phyloP scores from a whole-genome alignment of 2,329 filamentous ascomycete species.

The Aspergillus bombycis region DNA sequence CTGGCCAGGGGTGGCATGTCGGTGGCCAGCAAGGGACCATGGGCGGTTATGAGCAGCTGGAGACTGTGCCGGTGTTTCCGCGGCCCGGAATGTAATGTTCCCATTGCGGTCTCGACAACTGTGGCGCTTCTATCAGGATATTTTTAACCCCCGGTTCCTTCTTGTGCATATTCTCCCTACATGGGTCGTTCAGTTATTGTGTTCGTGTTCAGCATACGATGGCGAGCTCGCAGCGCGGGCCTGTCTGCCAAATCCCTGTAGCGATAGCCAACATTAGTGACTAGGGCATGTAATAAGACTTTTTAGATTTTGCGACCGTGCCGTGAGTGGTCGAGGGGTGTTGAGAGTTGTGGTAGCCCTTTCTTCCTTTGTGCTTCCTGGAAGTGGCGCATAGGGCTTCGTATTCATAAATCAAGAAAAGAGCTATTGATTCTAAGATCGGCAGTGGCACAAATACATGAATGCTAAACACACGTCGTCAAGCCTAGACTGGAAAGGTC shows the following conservation, averaged over 20 bases:
- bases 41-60: conserved; percentile 72
- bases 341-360: background rate
- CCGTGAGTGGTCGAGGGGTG: background rate
- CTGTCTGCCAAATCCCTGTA: conserved; percentile 15
- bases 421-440: no score
- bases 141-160: background rate
- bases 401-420: background rate
- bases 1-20: conserved; percentile 86
- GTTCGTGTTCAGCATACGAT: conserved; percentile 14
- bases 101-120: background rate
- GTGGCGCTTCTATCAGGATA: background rate
- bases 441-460: no score
- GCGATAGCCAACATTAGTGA: conserved; percentile 18
- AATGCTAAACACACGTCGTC: no score
- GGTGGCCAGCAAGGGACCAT: conserved; percentile 74
- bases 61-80: conserved; percentile 84
- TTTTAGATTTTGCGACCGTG: conserved; percentile 5
- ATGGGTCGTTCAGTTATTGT: conserved; percentile 8
- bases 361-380: background rate
- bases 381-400: background rate
- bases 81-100: conserved; percentile 60
- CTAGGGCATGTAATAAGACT: conserved; percentile 15
- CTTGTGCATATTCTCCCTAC: conserved; percentile 9
- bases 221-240: conserved; percentile 22
- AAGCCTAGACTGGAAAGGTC: no score